Evolutionary conservation across 2,329 filamentous ascomycete species (phyloP), one percentile per base, ranked within the genome.

Genomic region (Diaporthe sp.): DNA sequence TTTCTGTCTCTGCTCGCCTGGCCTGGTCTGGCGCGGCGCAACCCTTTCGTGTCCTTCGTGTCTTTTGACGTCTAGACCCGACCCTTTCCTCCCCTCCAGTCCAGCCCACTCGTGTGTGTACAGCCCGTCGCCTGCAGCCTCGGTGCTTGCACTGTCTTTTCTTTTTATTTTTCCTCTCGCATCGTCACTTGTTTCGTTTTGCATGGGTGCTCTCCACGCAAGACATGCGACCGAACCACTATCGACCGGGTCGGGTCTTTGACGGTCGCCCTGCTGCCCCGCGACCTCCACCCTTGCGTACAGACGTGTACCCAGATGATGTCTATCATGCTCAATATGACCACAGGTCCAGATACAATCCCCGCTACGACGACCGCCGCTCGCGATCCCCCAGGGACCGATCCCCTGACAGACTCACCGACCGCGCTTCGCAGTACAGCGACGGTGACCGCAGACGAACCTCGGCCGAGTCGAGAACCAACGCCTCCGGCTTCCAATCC

Each of bases 401-500:
- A 78, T 95, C 92, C 35, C 92, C 92, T 67, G 91, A 91, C 78
- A 89, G 92, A 75, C 95, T 88, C 75, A 82, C 81, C 76, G 88
- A 91, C 76, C 85, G 89, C 73, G 84, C 82, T 30, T 86, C 87
- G 12, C 87, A 89, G 77, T 91, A 90, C 77, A 85, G 86, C 78
- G 89, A 95, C 79, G 87, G 88, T 77, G 94, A 96, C 81, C 89
- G 93, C 76, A 90, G 94, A 73, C 90, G 92, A 68, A 92, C 92
- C n/a, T 90, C 88, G 2, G 86, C 87, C 71, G 91, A 92, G 79
- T 86, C 85, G 64, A 86, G 90, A 75, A 82, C 86, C 42, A 92
- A 90, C 79, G 86, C 87, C 73, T 87, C 89, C 38, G 85, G 87
- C n/a, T 94, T 94, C 76, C 89, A 89, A 77, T 83, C 88, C 2